phyloP scores from a whole-genome alignment of 177 flowering plant genomes.

The Vitis hybrid region DNA sequence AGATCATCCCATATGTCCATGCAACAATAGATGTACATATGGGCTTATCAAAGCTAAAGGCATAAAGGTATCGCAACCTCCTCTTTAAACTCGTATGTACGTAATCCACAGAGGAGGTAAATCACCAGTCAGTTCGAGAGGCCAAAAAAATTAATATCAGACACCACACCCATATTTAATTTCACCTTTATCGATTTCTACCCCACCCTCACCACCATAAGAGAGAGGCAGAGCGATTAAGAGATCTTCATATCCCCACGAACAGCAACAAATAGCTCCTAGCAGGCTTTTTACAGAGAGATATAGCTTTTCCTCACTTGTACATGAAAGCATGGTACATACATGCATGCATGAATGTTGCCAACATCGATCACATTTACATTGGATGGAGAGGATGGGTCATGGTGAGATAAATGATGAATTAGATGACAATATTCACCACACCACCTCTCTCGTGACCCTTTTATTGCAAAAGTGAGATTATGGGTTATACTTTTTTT shows the following conservation, averaged over 20 bases:
- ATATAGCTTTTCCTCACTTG: conserved; percentile 19
- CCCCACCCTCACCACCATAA: conserved; percentile 12
- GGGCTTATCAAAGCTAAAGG: too few relatives aligned
- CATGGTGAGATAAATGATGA: not conserved
- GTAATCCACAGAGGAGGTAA: not conserved
- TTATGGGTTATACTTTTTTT: not conserved
- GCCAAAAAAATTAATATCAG: conserved; percentile 4
- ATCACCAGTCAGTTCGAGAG: not conserved
- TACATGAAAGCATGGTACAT: conserved; percentile 8
- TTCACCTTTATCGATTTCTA: conserved; percentile 25
- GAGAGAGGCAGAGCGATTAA: conserved; percentile 6
- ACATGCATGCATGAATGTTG: conserved; percentile 5
- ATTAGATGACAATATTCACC: not conserved
- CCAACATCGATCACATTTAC: not conserved
- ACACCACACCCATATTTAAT: conserved; percentile 11
- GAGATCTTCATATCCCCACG: conserved; percentile 22
- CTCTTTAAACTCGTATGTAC: not conserved
- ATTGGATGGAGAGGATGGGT: not conserved
- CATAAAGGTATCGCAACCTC: not conserved
- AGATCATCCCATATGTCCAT: not conserved
- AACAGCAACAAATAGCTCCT: conserved; percentile 29
- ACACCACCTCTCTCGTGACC: not conserved
- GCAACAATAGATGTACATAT: not conserved
- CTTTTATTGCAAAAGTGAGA: not conserved
- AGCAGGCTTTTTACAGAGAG: conserved; percentile 26